Evolutionary conservation across 2,329 filamentous ascomycete species (phyloP).

Genomic region (Botrytis galanthina): DNA sequence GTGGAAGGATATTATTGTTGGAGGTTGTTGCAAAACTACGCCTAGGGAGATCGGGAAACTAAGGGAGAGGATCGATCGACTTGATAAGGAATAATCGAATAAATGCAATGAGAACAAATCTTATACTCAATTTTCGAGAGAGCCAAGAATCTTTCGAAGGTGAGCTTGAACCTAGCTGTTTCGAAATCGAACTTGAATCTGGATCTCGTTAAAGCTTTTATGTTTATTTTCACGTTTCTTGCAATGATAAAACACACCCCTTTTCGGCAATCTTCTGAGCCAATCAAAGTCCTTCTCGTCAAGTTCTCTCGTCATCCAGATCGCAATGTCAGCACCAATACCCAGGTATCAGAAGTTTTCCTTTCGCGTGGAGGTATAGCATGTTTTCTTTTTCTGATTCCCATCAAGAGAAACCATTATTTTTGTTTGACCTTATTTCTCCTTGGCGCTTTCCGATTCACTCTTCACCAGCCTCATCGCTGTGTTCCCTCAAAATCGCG

Average conservation of each 20-base stretch:
- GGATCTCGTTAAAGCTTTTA: not conserved
- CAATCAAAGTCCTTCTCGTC: not conserved
- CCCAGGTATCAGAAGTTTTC: not conserved
- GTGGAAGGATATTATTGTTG: constrained; percentile 42
- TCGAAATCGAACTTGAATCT: not conserved
- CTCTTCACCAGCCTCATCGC: not conserved
- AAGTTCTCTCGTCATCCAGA: not conserved
- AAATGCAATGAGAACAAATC: not conserved
- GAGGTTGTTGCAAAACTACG: constrained; percentile 48
- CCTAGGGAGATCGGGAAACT: constrained; percentile 37
- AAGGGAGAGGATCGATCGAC: constrained; percentile 31
- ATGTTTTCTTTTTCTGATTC: not conserved
- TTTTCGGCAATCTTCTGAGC: not conserved
- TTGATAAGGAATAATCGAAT: constrained; percentile 7
- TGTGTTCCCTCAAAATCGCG: not conserved
- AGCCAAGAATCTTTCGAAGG: not conserved
- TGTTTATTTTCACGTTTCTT: not conserved
- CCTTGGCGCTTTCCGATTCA: not conserved
- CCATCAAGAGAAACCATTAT: not conserved
- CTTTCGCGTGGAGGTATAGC: not conserved
- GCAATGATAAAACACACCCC: not conserved
- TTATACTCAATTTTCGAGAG: not conserved
- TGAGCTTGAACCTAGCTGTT: not conserved
- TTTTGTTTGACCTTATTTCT: not conserved
- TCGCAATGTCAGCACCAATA: not conserved